These are phyloP conservation scores for Hypomyces rosellus DNA, from an alignment of 2,329 filamentous ascomycete species.

Conservation along the genomic window DNA sequence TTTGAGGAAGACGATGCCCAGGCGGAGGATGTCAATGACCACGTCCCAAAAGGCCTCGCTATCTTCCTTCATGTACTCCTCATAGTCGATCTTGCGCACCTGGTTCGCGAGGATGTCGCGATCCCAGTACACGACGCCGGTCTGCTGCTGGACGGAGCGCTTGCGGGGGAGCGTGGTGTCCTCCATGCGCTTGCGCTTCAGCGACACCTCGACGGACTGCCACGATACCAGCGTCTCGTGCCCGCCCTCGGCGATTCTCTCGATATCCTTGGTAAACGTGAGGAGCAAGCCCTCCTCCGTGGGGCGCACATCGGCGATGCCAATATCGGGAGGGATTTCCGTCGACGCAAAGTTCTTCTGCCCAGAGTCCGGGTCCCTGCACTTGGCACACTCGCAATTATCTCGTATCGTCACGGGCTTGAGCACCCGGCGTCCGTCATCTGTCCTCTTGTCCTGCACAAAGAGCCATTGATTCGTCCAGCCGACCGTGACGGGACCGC, in stretches of 20 bases:
- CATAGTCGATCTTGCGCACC: constrained; percentile 58
- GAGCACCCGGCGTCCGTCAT: constrained; percentile 18
- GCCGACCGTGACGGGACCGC: constrained; percentile 18
- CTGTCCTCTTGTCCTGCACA: constrained; percentile 20
- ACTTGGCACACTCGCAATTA: constrained; percentile 45
- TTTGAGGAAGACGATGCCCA: constrained; percentile 72
- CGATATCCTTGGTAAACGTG: constrained; percentile 49
- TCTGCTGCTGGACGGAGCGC: constrained; percentile 24
- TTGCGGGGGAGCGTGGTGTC: constrained; percentile 19
- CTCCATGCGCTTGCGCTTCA: constrained; percentile 19
- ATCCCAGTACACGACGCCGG: constrained; percentile 38
- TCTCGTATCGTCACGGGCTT: constrained; percentile 41
- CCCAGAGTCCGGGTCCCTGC: constrained; percentile 52
- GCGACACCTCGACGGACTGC: constrained; percentile 29
- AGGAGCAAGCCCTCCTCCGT: constrained; percentile 44
- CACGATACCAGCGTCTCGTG: constrained; percentile 30
- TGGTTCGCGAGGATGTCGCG: constrained; percentile 27
- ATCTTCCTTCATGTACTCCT: constrained; percentile 61
- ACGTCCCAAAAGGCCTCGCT: constrained; percentile 50
- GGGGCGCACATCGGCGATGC: constrained; percentile 24
- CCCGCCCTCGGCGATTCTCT: constrained; percentile 22
- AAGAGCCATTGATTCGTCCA: constrained; percentile 23
- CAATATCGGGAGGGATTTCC: constrained; percentile 31
- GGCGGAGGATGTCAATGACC: constrained; percentile 54
- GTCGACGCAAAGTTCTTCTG: constrained; percentile 48